Evolutionary conservation across 805 yeast species (phyloP).

Genomic region (Starmerella cellae): DNA sequence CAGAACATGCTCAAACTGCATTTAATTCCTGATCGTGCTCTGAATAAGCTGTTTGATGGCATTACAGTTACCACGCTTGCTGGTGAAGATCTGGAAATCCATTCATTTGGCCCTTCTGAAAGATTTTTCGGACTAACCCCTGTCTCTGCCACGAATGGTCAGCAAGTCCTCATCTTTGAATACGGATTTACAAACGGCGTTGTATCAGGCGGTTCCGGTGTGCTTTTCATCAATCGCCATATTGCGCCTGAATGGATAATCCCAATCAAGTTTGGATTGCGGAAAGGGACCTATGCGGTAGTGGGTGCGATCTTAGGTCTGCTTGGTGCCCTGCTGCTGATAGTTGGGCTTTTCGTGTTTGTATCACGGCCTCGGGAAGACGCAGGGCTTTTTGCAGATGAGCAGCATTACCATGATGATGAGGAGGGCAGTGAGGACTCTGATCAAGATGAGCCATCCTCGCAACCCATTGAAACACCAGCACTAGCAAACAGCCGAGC

Average conservation of each 20-base stretch:
- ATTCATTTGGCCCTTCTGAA: constrained; percentile 15
- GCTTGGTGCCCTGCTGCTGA: constrained; percentile 10
- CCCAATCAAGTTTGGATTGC: constrained; percentile 25
- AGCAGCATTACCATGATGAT: constrained; percentile 1
- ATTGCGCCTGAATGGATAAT: constrained; percentile 28
- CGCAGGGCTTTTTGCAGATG: constrained; percentile 3
- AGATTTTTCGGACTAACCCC: constrained; percentile 14
- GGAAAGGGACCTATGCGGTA: constrained; percentile 23
- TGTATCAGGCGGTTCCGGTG: constrained; percentile 20
- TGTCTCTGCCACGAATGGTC: constrained; percentile 21
- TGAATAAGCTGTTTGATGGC: constrained; percentile 22
- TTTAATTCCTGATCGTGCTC: constrained; percentile 41
- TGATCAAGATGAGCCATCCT: neutral
- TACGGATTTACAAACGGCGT: constrained; percentile 19
- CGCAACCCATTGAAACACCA: constrained; percentile 22
- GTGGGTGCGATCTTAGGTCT: constrained; percentile 20
- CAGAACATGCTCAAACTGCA: constrained; percentile 47
- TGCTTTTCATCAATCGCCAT: constrained; percentile 25
- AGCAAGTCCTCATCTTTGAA: constrained; percentile 20
- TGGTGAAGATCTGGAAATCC: constrained; percentile 21
- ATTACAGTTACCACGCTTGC: constrained; percentile 20
- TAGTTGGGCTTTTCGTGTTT: constrained; percentile 7
- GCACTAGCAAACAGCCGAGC: constrained; percentile 22
- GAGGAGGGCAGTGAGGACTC: constrained; percentile 5
- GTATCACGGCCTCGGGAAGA: constrained; percentile 12